Evolutionary conservation across 768 basidiomycete genomes (phyloP).

Genomic region (Trametopsis cervina): DNA sequence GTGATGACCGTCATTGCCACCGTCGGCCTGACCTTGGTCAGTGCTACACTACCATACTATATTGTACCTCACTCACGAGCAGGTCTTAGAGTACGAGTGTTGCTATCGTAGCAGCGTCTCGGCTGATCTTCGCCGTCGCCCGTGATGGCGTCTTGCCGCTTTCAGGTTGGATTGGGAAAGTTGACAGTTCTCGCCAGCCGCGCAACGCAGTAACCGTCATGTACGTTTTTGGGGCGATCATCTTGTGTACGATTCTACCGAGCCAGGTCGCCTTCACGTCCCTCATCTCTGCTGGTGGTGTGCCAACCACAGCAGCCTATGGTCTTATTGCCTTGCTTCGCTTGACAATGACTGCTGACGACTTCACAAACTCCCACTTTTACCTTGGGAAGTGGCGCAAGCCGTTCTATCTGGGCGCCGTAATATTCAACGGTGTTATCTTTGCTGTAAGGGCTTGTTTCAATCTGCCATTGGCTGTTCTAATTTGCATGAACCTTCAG

Average conservation of each 20-base stretch:
- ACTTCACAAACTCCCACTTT: slow-evolving; percentile 71
- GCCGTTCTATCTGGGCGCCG: slow-evolving; percentile 62
- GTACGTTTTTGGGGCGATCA: slow-evolving; percentile 61
- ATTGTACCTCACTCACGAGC: neutral
- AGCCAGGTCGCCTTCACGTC: slow-evolving; percentile 92
- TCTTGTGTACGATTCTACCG: slow-evolving; percentile 86
- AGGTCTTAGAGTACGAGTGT: slow-evolving; percentile 70
- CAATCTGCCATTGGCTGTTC: neutral
- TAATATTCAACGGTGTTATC: slow-evolving; percentile 66
- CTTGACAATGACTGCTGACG: slow-evolving; percentile 68
- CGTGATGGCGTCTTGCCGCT: slow-evolving; percentile 87
- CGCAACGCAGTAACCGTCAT: slow-evolving; percentile 84
- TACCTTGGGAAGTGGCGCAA: slow-evolving; percentile 58
- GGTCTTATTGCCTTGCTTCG: slow-evolving; percentile 74
- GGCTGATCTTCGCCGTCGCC: slow-evolving; percentile 89
- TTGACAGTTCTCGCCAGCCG: slow-evolving; percentile 68
- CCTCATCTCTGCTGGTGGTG: slow-evolving; percentile 76
- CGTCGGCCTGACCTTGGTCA: slow-evolving; percentile 77
- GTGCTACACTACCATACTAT: slow-evolving; percentile 16
- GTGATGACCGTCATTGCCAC: slow-evolving; percentile 87
- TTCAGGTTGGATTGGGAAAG: slow-evolving; percentile 75
- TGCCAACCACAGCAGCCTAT: slow-evolving; percentile 87
- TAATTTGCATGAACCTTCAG: too few species aligned
- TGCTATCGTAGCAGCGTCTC: slow-evolving; percentile 81
- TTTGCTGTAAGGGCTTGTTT: slow-evolving; percentile 57